Evolutionary conservation across 495 filamentous ascomycete species (phyloP).

Genomic region (Penicillium paradoxum): DNA sequence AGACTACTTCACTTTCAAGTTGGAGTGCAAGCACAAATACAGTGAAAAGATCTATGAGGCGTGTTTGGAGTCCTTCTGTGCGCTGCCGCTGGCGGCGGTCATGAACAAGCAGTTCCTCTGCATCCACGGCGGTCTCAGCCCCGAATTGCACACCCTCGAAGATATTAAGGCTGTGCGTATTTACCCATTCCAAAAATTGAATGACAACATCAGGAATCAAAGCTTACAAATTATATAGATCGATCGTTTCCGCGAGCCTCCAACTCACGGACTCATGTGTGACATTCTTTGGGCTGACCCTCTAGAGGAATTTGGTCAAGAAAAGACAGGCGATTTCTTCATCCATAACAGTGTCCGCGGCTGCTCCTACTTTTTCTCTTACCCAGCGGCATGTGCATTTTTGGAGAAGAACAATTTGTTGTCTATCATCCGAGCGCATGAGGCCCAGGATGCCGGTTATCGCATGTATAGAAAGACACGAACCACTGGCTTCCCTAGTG

Average conservation of each 20-base stretch:
- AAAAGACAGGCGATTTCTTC: slow-evolving; percentile 96
- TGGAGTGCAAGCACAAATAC: slow-evolving; percentile 99
- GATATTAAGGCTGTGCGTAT: slow-evolving; percentile 76
- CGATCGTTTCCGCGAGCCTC: slow-evolving; percentile 95
- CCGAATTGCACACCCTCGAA: slow-evolving; percentile 91
- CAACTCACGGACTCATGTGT: slow-evolving; percentile 97
- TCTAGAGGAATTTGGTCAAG: slow-evolving; percentile 97
- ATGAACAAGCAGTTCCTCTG: slow-evolving; percentile 99
- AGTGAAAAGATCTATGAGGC: slow-evolving; percentile 94
- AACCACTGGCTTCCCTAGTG: slow-evolving; percentile 96
- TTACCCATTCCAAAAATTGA: not conserved
- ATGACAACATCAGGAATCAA: not conserved
- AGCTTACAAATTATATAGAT: slow-evolving; percentile 55
- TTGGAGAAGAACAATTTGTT: slow-evolving; percentile 98
- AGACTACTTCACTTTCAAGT: slow-evolving; percentile 99
- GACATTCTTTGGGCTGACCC: slow-evolving; percentile 99
- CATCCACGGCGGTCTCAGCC: slow-evolving; percentile 94
- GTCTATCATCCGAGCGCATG: slow-evolving; percentile 97
- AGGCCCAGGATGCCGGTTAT: slow-evolving; percentile 97
- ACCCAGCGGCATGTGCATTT: slow-evolving; percentile 96
- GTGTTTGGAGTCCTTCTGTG: slow-evolving; percentile 96
- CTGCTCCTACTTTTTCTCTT: slow-evolving; percentile 99
- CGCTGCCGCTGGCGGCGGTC: slow-evolving; percentile 86
- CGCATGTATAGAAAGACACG: slow-evolving; percentile 98
- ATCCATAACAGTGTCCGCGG: slow-evolving; percentile 97